Base-by-base conservation (phyloP, 1,139 yeast genomes). In the Kurtzmaniella quercitrusa region DNA sequence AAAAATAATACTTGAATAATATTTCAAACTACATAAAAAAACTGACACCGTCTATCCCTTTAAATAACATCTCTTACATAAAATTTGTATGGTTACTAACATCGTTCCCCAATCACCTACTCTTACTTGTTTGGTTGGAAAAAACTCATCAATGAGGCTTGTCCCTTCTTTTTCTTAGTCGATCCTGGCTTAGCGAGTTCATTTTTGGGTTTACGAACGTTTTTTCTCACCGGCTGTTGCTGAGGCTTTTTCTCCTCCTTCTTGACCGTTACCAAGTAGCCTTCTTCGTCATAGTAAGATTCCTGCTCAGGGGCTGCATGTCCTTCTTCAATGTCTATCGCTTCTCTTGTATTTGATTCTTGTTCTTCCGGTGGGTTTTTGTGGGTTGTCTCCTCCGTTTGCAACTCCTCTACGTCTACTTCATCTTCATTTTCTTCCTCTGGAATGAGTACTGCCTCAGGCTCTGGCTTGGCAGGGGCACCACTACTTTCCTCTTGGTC, bases 121-220 rank as follows among this genome's bases (percentile, higher is more conserved):
- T n/a, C n/a, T n/a, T 3, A 25, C n/a, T 37, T 39, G 37, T 37
- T 45, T 23, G 44, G 42, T 14, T 59, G 60, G 47, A 71, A 71
- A 48, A 70, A 70, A 48, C 57, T 68, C 73, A 69, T 66, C 18
- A 72, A 55, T 3, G 75, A 67, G 10, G 68, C 48, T 48, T 70
- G 75, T 19, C 60, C 62, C 48, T 61, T 65, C 47, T 60, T 61
- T 29, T 56, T 55, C 42, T 52, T 46, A 34, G 51, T 54, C 40
- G 55, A 56, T n/a, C 44, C 43, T 1, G 49, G 38, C 25, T 48
- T 42, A 31, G 46, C 45, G 18, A 39, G n/a, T 23, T 46, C 43
- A 7, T 16, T 21, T 25, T 47, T 25, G n/a, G 41, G 46, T 19
- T 21, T 3, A 21, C 46, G 31, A 5, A 53, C 45, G 37, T 46